phyloP scores from a whole-genome alignment of 495 filamentous ascomycete genomes.

The Daldinia loculata region DNA sequence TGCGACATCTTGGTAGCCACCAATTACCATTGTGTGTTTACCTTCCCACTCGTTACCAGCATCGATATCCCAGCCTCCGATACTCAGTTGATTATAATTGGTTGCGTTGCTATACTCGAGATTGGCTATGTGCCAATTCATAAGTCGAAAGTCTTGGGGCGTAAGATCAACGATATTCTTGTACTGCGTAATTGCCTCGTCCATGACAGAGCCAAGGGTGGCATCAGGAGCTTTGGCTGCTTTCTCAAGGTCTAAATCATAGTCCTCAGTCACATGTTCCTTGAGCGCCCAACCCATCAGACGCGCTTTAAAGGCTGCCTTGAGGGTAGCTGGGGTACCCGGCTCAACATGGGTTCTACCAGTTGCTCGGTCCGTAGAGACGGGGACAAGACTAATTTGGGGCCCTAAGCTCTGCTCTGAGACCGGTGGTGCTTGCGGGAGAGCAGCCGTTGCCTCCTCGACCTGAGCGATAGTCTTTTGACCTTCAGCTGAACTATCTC shows the following conservation, averaged over 20 bases:
- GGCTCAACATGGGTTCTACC: constrained; percentile 67
- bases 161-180: constrained; percentile 81
- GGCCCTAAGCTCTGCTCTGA: constrained; percentile 59
- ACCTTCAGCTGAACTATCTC: constrained; percentile 76
- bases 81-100: constrained; percentile 84
- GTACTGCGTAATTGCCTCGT: constrained; percentile 88
- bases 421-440: constrained; percentile 55
- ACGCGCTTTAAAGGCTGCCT: constrained; percentile 73
- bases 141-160: constrained; percentile 83
- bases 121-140: constrained; percentile 99
- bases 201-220: constrained; percentile 87
- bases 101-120: constrained; percentile 96
- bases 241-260: constrained; percentile 77
- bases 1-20: constrained; percentile 91
- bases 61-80: constrained; percentile 95
- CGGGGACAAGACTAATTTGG: constrained; percentile 63
- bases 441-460: constrained; percentile 65
- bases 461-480: constrained; percentile 75
- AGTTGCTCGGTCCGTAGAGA: constrained; percentile 66
- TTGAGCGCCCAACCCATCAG: constrained; percentile 84
- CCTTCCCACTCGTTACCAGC: constrained; percentile 98
- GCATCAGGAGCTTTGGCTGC: constrained; percentile 67
- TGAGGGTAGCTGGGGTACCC: constrained; percentile 65
- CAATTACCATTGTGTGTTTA: constrained; percentile 88
- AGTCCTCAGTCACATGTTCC: constrained; percentile 66